Base-by-base conservation (phyloP, 139 green algal species). In the Protoeuglena noctilucae region DNA sequence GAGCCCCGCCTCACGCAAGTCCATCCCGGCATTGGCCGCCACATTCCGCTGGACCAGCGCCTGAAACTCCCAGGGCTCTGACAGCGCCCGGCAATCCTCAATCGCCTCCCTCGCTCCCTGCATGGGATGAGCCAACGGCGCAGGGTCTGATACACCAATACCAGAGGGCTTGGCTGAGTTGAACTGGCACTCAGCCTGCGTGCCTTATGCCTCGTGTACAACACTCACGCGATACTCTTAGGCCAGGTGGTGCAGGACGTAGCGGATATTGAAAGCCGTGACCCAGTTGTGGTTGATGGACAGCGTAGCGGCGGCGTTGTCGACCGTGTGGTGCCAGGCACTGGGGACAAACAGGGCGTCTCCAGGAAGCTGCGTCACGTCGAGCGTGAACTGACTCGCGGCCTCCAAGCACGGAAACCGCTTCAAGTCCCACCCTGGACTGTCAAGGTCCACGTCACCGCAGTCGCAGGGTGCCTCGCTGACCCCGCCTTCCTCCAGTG, bases 321-420 rank as follows among this genome's bases (percentile, higher is more conserved):
- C 56, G 27, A 93, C 87, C 17, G 72, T 76, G 67, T 96, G 88
- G 55, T 78, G 72, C 88, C 88, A 96, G 16, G 80, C 82, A 45
- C 69, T 78, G n/a, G 88, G 88, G 31, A 96, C 84, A 69, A 94
- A 96, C 45, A 96, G 62, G 1, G 71, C 70, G 28, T 94, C 80
- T 1, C 81, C 85, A 7, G 68, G 25, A 22, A 64, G 66, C 72
- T 94, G 78, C 25, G 72, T 25, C 9, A 77, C 28, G n/a, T 69
- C 59, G 4, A 81, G 5, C 9, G 70, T 26, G 23, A 66, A 41
- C 23, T 58, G 25, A 25, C 50, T 45, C 6, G 60, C 70, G 24
- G 53, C 25, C 22, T 34, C 45, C 34, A 82, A 57, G 3, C 58
- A 48, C 4, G 72, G 75, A 47, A 73, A 82, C 17, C 53, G 22